These are phyloP conservation scores for Pichia rugopelliculosa DNA, from an alignment of 805 yeast species.

Conservation along the genomic window DNA sequence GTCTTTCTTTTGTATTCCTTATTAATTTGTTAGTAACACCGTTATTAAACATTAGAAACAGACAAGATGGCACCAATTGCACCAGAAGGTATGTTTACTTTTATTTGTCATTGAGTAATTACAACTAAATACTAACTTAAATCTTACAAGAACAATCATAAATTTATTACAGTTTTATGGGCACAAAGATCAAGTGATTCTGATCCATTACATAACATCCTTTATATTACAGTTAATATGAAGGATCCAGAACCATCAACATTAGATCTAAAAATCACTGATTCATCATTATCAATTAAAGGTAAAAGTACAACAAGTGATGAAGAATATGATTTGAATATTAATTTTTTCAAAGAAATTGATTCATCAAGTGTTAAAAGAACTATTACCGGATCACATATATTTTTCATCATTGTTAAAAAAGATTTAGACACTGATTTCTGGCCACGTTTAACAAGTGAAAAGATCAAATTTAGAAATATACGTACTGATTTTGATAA, in stretches of 20 bases:
- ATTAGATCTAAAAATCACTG: constrained; percentile 46
- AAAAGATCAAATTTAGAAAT: constrained; percentile 68
- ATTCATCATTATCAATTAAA: constrained; percentile 43
- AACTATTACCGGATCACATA: constrained; percentile 54
- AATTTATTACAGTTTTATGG: constrained; percentile 57
- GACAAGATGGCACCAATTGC: constrained; percentile 20
- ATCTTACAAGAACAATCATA: no score
- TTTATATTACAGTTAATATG: constrained; percentile 67
- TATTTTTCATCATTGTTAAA: constrained; percentile 64
- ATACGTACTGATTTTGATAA: constrained; percentile 92
- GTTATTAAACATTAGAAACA: not conserved
- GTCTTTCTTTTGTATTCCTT: not conserved
- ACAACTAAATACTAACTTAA: constrained; percentile 3
- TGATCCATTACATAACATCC: constrained; percentile 64
- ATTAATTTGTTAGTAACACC: not conserved
- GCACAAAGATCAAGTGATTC: constrained; percentile 89
- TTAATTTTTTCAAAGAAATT: constrained; percentile 73
- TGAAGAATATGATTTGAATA: constrained; percentile 45
- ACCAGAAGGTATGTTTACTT: constrained; percentile 28
- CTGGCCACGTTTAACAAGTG: constrained; percentile 95
- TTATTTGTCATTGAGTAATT: not conserved
- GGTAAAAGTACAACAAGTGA: constrained; percentile 43
- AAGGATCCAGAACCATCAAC: constrained; percentile 46
- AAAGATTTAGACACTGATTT: constrained; percentile 59
- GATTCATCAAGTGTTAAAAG: constrained; percentile 56